Evolutionary conservation across 2,329 filamentous ascomycete species (phyloP).

Genomic region (Albophoma yamanashiensis): DNA sequence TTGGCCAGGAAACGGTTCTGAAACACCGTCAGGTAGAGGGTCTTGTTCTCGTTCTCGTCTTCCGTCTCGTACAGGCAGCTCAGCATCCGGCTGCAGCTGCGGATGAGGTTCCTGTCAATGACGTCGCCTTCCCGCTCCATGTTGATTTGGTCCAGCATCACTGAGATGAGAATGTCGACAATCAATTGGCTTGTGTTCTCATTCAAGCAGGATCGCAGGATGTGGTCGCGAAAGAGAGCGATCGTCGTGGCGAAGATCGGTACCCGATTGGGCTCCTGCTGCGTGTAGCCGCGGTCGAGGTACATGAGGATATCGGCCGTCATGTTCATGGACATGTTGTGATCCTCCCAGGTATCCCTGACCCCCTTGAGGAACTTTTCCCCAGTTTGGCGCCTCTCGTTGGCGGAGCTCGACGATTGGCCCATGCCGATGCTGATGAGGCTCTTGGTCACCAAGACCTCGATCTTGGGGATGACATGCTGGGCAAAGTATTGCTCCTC

Average conservation of each 20-base stretch:
- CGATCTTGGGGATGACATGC: slow-evolving; percentile 62
- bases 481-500: slow-evolving; percentile 72
- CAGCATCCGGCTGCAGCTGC: slow-evolving; percentile 80
- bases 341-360: slow-evolving; percentile 74
- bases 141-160: slow-evolving; percentile 81
- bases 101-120: slow-evolving; percentile 73
- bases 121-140: slow-evolving; percentile 88
- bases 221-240: slow-evolving; percentile 76
- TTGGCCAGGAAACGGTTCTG: slow-evolving; percentile 65
- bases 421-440: slow-evolving; percentile 52
- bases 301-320: slow-evolving; percentile 95
- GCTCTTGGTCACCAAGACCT: slow-evolving; percentile 58
- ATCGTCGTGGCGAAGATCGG: slow-evolving; percentile 81
- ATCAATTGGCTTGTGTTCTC: slow-evolving; percentile 40
- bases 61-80: slow-evolving; percentile 78
- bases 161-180: slow-evolving; percentile 65
- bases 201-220: slow-evolving; percentile 53
- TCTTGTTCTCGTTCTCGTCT: slow-evolving; percentile 64
- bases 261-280: slow-evolving; percentile 53
- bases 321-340: slow-evolving; percentile 93
- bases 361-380: slow-evolving; percentile 73
- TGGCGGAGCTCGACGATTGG: slow-evolving; percentile 51
- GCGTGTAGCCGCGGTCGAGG: slow-evolving; percentile 77
- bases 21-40: slow-evolving; percentile 75
- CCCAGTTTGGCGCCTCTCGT: slow-evolving; percentile 69